These are phyloP conservation scores for Hylodesmum podocarpum DNA, from an alignment of 306 rosid genomes.

Conservation along the genomic window DNA sequence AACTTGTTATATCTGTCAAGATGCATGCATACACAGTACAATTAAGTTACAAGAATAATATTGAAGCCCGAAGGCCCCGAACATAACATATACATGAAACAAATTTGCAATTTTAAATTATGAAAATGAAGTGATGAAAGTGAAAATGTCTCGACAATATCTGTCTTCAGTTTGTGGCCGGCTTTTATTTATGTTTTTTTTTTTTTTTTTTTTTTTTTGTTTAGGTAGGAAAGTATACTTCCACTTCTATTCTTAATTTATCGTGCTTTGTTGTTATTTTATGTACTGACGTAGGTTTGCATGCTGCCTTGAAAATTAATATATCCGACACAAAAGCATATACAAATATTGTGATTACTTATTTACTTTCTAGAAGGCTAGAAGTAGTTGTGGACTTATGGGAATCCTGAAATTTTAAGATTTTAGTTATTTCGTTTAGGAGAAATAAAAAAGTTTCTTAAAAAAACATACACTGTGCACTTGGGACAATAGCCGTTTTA, in stretches of 20 bases:
- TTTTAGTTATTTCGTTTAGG: too few relatives aligned
- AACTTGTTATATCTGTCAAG: conserved; percentile 29
- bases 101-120: not conserved
- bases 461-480: too few relatives aligned
- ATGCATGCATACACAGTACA: conserved; percentile 36
- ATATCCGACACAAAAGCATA: not conserved
- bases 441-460: too few relatives aligned
- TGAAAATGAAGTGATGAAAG: conserved; percentile 30
- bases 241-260: not conserved
- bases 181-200: conserved; percentile 22
- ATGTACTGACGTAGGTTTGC: conserved; percentile 25
- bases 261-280: not conserved
- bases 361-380: conserved; percentile 40
- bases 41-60: conserved; percentile 10
- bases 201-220: conserved; percentile 24
- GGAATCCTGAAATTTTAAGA: too few relatives aligned
- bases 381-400: too few relatives aligned
- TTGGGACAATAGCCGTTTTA: too few relatives aligned
- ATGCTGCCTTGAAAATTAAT: conserved; percentile 19
- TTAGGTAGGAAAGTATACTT: conserved; percentile 27
- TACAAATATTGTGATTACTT: not conserved
- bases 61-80: conserved; percentile 20
- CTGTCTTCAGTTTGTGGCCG: conserved; percentile 27
- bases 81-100: conserved; percentile 4
- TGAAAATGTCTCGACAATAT: conserved; percentile 27